phyloP scores from a whole-genome alignment of 257 asterid species.

The Solanum clarkiae region DNA sequence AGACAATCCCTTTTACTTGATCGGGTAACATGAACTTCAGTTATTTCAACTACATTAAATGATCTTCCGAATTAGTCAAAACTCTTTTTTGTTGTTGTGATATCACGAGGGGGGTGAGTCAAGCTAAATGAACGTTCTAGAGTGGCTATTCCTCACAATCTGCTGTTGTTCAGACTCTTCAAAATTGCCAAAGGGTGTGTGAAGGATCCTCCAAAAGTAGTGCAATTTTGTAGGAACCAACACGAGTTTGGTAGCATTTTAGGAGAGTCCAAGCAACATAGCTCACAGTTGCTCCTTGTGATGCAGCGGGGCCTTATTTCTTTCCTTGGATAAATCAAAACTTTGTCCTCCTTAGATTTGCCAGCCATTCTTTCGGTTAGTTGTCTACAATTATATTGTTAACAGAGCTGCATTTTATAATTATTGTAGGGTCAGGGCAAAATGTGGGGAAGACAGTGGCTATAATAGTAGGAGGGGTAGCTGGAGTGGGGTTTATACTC shows the following conservation, averaged over 20 bases:
- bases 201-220: not conserved
- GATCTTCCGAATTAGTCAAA: not conserved
- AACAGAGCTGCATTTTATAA: not conserved
- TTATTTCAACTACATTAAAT: not conserved
- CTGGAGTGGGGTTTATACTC: constrained; percentile 86
- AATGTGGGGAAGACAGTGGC: constrained; percentile 90
- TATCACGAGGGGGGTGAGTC: no score
- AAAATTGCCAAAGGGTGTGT: not conserved
- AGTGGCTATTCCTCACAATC: not conserved
- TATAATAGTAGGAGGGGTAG: constrained; percentile 95
- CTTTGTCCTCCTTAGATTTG: not conserved
- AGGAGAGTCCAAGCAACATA: no score
- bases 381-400: not conserved
- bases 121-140: no score
- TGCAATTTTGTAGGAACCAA: not conserved
- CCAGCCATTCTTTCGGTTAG: not conserved
- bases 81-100: no score
- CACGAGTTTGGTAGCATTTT: no score
- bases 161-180: not conserved
- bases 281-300: not conserved
- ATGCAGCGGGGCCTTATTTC: not conserved
- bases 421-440: constrained; percentile 58
- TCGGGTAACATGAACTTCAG: not conserved
- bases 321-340: not conserved
- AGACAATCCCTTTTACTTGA: not conserved